Evolutionary conservation across 352 stramenopile genomes (phyloP), one percentile per base, ranked within the genome.

Genomic region (Bremia lactucae): DNA sequence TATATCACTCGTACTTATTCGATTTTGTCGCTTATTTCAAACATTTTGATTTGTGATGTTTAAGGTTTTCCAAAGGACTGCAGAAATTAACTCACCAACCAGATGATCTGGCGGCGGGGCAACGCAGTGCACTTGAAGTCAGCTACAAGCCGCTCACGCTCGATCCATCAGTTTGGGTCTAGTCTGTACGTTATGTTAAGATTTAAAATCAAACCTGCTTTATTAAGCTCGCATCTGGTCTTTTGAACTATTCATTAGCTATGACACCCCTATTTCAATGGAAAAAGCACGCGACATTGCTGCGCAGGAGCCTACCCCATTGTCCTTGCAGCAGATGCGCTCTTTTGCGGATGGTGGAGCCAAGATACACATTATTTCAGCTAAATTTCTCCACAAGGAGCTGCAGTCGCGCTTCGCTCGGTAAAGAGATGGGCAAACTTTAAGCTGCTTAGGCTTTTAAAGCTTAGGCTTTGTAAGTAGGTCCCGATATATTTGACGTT

Each of bases 241-340:
- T 18, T 26, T 22, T 24, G 22, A 13, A 40, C 2, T 4, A 10
- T 9, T 28, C 11, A 25, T 31, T 25, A 62, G 53, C 20, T 37
- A 44, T 2, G 42, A 57, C 22, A 47, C 43, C 7, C 54, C 45
- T 23, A 80, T 87, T 52, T 43, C 59, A 3, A 84, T 87, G 72
- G 58, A 81, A 24, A 59, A 84, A 47, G 75, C 87, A 38, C 59
- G 56, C 18, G 65, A 70, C 20, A 68, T 87, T 23, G 73, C 73
- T 2, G 28, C 62, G 23, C 64, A 52, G 10, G 50, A 65, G 31
- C 78, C 78, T 15, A 84, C 68, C 15, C 78, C 78, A 13, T 59
- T 90, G 61, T 82, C 72, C 16, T 60, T 90, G 39, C 78, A 72
- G 45, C 78, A 90, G 43, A 90, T 90, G 78, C 78, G 79, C 46